Evolutionary conservation across 2,329 filamentous ascomycete genomes (phyloP).

Genomic region (Penicillium rolfsii): DNA sequence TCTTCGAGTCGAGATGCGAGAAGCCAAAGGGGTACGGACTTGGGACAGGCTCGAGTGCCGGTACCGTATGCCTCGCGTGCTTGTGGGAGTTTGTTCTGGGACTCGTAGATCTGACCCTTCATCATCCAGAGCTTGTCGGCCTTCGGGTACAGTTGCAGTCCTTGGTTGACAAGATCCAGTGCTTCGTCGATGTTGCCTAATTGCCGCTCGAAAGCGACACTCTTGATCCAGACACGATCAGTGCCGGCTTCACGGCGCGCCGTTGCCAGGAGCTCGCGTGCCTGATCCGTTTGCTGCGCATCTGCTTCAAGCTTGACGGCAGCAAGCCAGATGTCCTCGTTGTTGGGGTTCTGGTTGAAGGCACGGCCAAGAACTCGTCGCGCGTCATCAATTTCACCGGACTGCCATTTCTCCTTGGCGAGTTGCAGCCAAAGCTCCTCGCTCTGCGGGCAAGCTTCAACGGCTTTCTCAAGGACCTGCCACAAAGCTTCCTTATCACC

Average conservation of each 20-base stretch:
- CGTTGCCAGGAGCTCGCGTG: constrained; percentile 76
- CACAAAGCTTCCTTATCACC: constrained; percentile 81
- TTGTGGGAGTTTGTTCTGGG: constrained; percentile 74
- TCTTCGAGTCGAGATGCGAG: constrained; percentile 89
- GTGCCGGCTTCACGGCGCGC: constrained; percentile 89
- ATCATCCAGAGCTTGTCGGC: constrained; percentile 95
- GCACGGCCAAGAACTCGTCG: constrained; percentile 82
- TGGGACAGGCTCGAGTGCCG: constrained; percentile 83
- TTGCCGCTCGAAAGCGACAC: constrained; percentile 88
- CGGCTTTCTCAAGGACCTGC: constrained; percentile 86
- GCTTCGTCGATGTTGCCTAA: constrained; percentile 77
- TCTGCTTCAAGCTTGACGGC: constrained; percentile 96
- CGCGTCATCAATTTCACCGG: constrained; percentile 84
- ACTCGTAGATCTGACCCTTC: constrained; percentile 96
- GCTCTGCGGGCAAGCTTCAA: constrained; percentile 88
- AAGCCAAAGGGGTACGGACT: constrained; percentile 85
- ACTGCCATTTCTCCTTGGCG: constrained; percentile 90
- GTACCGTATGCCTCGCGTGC: constrained; percentile 88
- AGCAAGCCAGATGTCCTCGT: constrained; percentile 96
- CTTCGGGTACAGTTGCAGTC: constrained; percentile 80
- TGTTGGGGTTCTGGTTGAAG: constrained; percentile 93
- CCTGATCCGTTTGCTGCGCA: constrained; percentile 78
- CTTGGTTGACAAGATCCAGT: constrained; percentile 84
- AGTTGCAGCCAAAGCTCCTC: constrained; percentile 96
- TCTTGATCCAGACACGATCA: constrained; percentile 96